Base-by-base conservation (phyloP, 495 filamentous ascomycete genomes). In the Aspergillus coremiiformis region DNA sequence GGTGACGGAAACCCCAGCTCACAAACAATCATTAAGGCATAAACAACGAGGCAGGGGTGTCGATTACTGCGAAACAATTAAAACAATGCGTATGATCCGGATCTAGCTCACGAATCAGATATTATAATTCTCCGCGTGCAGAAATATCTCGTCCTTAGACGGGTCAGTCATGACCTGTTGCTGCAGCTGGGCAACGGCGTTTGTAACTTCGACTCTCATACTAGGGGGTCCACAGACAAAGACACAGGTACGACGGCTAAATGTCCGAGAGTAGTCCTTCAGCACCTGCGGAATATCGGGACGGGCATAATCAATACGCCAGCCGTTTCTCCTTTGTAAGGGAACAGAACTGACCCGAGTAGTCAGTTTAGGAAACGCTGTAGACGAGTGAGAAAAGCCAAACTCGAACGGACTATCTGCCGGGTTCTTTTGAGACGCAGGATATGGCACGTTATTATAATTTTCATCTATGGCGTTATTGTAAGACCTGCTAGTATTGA, bases 81-180 rank as follows among this genome's bases (percentile, higher is more conserved):
- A n/a, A n/a, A n/a, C n/a, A n/a, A n/a, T n/a, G n/a, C n/a, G n/a
- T n/a, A n/a, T n/a, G n/a, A n/a, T n/a, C n/a, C 7, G 39, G 3
- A 15, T n/a, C n/a, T 11, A 46, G 41, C 42, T 19, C 44, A 41
- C 39, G 39, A 42, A 47, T 76, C 62, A 94, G 46, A 92, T 73
- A 33, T 89, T 87, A 70, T 94, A 95, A 66, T 95, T 96, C 77
- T 97, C 92, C 10, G 90, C 85, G 76, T 96, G 92, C 67, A 97
- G 66, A 65, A 90, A 95, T 51, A 97, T 84, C 79, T 97, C 92
- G 62, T 96, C 92, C 39, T 83, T 80, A 46, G 78, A 77, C 15
- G 83, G 78, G 57, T 87, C 84, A 2, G 75, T 78, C 85, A 87
- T 86, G 29, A 97, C 90, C 66, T 84, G 79, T 30, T 76, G 75